Evolutionary conservation across 495 filamentous ascomycete species (phyloP).

Genomic region (Rusavskia elegans): DNA sequence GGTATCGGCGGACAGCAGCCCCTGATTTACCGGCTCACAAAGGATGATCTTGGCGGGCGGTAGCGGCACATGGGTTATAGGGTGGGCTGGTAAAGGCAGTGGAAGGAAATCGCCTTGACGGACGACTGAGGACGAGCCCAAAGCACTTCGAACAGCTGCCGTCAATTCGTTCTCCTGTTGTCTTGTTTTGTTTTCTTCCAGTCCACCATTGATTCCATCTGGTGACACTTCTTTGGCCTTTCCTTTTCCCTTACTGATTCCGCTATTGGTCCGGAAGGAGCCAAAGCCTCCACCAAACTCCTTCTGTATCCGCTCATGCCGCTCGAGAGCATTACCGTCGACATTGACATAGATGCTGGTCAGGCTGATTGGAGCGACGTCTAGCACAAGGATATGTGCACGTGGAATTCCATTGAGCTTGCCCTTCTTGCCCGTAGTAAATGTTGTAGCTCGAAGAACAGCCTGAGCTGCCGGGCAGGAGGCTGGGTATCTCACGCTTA

Average conservation of each 20-base stretch:
- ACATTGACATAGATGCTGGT: conserved; percentile 75
- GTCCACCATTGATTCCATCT: conserved; percentile 9
- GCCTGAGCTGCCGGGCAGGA: conserved; percentile 62
- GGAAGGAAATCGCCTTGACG: conserved; percentile 75
- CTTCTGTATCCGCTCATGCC: conserved; percentile 43
- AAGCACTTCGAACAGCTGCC: conserved; percentile 59
- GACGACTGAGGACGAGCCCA: conserved; percentile 54
- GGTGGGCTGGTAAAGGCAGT: conserved; percentile 69
- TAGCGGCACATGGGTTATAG: conserved; percentile 70
- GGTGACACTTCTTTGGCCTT: conserved; percentile 13
- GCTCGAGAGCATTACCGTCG: conserved; percentile 55
- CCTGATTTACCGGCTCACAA: conserved; percentile 70
- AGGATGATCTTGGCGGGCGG: conserved; percentile 52
- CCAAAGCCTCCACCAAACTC: conserved; percentile 48
- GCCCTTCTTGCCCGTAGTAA: conserved; percentile 35
- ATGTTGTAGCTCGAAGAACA: conserved; percentile 53
- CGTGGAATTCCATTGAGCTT: conserved; percentile 13
- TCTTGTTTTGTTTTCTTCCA: conserved; percentile 22
- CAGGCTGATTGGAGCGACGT: conserved; percentile 62
- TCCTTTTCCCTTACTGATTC: conserved; percentile 20
- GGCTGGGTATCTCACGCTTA: conserved; percentile 71
- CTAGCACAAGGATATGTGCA: conserved; percentile 68
- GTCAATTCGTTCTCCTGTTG: conserved; percentile 50
- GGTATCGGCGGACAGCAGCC: conserved; percentile 51
- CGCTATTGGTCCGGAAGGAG: conserved; percentile 20